Evolutionary conservation across 1,284 basidiomycete species (phyloP), one percentile per base, ranked within the genome.

Genomic region (Ganoderma leucocontextum): DNA sequence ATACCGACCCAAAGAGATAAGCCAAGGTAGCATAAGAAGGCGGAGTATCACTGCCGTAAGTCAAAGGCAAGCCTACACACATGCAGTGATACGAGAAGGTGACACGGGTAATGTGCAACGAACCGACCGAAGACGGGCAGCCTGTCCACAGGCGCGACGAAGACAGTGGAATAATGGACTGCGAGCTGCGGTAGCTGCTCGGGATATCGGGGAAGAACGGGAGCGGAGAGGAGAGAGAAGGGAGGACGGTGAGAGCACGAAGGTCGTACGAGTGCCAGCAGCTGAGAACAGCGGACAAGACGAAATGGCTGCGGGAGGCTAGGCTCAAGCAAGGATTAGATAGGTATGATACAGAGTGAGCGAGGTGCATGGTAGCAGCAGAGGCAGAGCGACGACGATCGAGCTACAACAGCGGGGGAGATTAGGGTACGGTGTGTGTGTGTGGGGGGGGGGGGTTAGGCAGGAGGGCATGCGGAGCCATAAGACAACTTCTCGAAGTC

Each of bases 401-500:
- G 70, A 67, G 70, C 70, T 71, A 71, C 70, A 71, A 69, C 70
- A 71, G 70, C 70, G 41, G 60, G 9, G 47, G n/a, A 35, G 38
- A 49, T 66, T 35, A 53, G 53, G 58, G 57, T 65, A 65, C 36
- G 66, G 12, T 25, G 63, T 41, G 42, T 49, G 60, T 33, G 36
- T n/a, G n/a, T n/a, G n/a, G n/a, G n/a, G n/a, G n/a, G n/a, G 39
- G 42, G 53, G 39, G 42, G 53, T 41, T 22, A 33, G 38, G 41
- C 13, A 63, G 19, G n/a, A 9, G 44, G 47, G 44, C n/a, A 47
- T 47, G 44, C 33, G 15, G 22, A 55, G 57, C 69, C 67, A 60
- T 69, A 70, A 69, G 69, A 72, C 71, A 72, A 72, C 71, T 72
- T 72, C 71, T 70, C 69, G 71, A 72, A 72, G 71, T 72, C 71